Conservation (phyloP, 257 asterid species). For the Agastache rugosa region DNA sequence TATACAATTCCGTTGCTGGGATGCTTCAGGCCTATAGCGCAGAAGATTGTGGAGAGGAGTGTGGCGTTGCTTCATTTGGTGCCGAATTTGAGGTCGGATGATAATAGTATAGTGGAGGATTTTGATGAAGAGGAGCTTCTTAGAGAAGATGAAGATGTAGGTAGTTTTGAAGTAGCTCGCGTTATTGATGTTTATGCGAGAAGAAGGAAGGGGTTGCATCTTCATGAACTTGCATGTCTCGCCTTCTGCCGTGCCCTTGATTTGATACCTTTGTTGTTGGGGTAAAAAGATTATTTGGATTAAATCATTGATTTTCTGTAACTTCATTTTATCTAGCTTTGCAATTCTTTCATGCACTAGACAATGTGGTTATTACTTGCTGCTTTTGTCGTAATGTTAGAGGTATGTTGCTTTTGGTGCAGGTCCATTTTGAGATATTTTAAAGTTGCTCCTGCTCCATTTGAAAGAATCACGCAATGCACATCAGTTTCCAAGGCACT, state of each 20-base stretch:
- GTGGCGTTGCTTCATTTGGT: conserved; percentile 66
- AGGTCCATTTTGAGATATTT: conserved; percentile 78
- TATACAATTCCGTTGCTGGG: conserved; percentile 85
- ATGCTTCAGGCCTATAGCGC: conserved; percentile 80
- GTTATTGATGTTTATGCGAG: conserved; percentile 59
- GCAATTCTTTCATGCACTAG: not conserved
- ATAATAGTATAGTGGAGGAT: conserved; percentile 45
- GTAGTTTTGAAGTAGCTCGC: conserved; percentile 43
- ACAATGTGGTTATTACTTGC: not conserved
- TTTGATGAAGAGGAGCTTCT: conserved; percentile 57
- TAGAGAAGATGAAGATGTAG: conserved; percentile 53
- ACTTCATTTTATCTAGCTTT: not conserved
- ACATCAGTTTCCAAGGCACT: conserved; percentile 45
- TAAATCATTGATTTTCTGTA: conserved; percentile 9
- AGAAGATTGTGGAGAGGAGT: conserved; percentile 58
- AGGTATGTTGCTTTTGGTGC: conserved; percentile 22
- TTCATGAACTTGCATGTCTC: conserved; percentile 89
- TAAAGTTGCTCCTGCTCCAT: conserved; percentile 84
- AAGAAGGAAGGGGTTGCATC: conserved; percentile 65
- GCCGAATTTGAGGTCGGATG: conserved; percentile 57
- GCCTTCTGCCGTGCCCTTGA: conserved; percentile 82
- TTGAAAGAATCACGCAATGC: conserved; percentile 62
- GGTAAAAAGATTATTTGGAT: conserved; percentile 49
- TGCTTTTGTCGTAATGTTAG: not conserved
- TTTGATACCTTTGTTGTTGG: conserved; percentile 65